Base-by-base conservation (phyloP, 352 stramenopile species). In the Achlya hypogyna region DNA sequence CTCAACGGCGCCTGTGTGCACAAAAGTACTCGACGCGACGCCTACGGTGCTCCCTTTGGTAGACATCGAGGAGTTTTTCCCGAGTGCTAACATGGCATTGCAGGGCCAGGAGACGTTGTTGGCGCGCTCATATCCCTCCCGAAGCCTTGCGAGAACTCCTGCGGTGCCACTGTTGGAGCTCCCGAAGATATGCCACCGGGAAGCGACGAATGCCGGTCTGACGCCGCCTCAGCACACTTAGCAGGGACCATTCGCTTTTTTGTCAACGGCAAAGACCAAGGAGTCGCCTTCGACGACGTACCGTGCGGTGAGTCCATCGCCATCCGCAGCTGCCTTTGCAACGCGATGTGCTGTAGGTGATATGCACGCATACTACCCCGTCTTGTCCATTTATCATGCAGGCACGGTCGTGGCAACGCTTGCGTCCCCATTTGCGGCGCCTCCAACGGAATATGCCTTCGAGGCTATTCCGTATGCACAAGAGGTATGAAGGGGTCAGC, bases 231-330 rank as follows among this genome's bases (percentile, higher is more conserved):
- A n/a, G n/a, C n/a, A n/a, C n/a, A n/a, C n/a, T n/a, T n/a, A n/a
- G n/a, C n/a, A n/a, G n/a, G 49, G 14, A 56, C 25, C 60, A 59
- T 67, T 45, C 51, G 47, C 22, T 67, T 67, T 23, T 67, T 67
- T 47, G 60, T 67, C 6, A 67, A 67, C 47, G 60, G 60, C 29
- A 5, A n/a, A 4, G 60, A 67, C 35, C 60, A 67, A 67, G 60
- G 60, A 2, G 43, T 67, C 2, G 60, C 60, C 8, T 67, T 67
- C 47, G 60, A 56, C 10, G 43, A 27, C 10, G 6, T 67, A 22
- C 38, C 60, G 5, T 67, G 51, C 34, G 60, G 60, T 67, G 59
- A 22, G 35, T 1, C n/a, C 2, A 1, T 18, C 6, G 2, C 38
- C 12, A 9, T 1, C 1, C 25, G 49, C 8, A 38, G 14, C 34